These are phyloP conservation scores for Psilocybe sp. DNA, from an alignment of 768 basidiomycete species.

Conservation along the genomic window DNA sequence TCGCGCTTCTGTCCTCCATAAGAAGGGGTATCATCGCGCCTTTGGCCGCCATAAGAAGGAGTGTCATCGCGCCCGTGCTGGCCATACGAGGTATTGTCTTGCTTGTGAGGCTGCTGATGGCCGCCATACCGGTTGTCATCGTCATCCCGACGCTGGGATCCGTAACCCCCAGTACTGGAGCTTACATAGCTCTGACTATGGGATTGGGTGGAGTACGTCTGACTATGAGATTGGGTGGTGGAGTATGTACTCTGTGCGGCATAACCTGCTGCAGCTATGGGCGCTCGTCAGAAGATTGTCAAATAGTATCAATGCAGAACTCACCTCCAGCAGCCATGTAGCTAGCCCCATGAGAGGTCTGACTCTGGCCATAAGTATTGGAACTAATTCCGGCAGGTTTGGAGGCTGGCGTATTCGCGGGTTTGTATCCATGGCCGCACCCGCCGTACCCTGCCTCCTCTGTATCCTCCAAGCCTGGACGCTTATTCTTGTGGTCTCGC, in stretches of 20 bases:
- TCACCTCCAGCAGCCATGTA: not conserved
- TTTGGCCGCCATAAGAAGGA: conserved; percentile 5
- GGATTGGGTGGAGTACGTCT: not conserved
- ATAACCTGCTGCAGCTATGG: not conserved
- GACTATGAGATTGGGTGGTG: not conserved
- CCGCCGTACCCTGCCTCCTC: conserved; percentile 40
- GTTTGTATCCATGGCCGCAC: conserved; percentile 22
- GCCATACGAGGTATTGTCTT: conserved; percentile 4
- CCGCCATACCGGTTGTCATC: conserved; percentile 12
- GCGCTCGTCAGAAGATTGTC: not conserved
- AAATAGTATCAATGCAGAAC: not conserved
- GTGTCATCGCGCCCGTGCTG: conserved; percentile 4
- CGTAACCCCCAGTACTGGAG: conserved; percentile 3
- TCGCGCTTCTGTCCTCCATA: conserved; percentile 3
- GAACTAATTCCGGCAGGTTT: not conserved
- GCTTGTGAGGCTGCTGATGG: too few species aligned
- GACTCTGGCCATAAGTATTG: not conserved
- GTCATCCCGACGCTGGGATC: conserved; percentile 9
- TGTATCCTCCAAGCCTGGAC: conserved; percentile 45
- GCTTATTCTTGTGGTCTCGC: conserved; percentile 53
- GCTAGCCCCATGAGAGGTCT: not conserved
- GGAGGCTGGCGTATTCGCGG: not conserved
- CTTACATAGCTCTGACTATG: conserved; percentile 1
- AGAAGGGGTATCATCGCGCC: conserved; percentile 7
- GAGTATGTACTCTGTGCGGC: not conserved